phyloP scores from a whole-genome alignment of 1,284 basidiomycete genomes.

The Exobasidium rhododendri region DNA sequence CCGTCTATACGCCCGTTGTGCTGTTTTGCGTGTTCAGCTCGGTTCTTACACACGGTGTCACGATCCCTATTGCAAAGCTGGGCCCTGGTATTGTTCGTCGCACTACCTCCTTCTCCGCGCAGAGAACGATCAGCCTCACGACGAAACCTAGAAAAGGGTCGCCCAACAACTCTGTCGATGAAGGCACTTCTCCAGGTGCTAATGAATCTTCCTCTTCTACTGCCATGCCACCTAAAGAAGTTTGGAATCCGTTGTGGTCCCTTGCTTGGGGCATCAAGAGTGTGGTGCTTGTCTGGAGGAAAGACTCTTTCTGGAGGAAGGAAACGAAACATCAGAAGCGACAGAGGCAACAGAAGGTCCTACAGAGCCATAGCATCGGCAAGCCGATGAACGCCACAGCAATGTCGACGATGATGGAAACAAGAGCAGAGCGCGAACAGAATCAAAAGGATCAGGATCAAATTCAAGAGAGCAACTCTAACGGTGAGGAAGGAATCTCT shows the following conservation, averaged over 20 bases:
- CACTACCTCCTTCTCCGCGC: constrained; percentile 23
- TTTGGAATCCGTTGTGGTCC: constrained; percentile 41
- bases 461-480: no score
- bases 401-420: not conserved
- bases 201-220: constrained; percentile 9
- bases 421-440: not conserved
- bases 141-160: not conserved
- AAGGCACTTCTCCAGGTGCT: not conserved
- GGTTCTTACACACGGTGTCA: constrained; percentile 58
- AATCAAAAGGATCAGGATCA: not conserved
- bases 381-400: constrained; percentile 1
- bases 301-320: constrained; percentile 42
- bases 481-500: no score
- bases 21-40: constrained; percentile 60
- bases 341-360: not conserved
- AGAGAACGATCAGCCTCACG: constrained; percentile 20
- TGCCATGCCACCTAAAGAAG: not conserved
- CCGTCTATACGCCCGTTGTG: constrained; percentile 58
- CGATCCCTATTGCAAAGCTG: constrained; percentile 49
- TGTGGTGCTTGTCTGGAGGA: constrained; percentile 34
- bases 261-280: constrained; percentile 20
- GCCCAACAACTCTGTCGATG: not conserved
- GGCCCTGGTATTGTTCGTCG: constrained; percentile 38
- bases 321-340: constrained; percentile 24
- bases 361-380: not conserved